Evolutionary conservation across 2,329 filamentous ascomycete species (phyloP), one percentile per base, ranked within the genome.

Genomic region (Pestalotiopsis sp.): DNA sequence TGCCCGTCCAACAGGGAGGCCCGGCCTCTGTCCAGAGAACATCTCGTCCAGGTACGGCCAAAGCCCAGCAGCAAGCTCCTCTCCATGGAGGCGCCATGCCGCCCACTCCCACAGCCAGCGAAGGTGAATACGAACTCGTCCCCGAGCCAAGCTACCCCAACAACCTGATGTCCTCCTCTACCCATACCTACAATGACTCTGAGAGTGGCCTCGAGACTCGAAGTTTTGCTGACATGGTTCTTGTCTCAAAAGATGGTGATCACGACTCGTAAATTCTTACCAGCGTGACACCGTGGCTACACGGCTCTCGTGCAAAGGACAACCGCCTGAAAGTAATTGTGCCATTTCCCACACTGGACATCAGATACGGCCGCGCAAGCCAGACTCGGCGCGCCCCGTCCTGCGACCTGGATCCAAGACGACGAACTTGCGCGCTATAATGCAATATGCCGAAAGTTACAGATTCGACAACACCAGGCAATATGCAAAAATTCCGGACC

Each of bases 51-150:
- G 86, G 86, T 73, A 88, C 86, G 68, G 83, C 83, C 60, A 78
- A 86, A 78, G 65, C 52, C 56, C 79, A 85, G 78, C 77, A 81
- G 81, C 80, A 85, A 82, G 82, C 80, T 31, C 82, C 81, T 71
- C 84, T 85, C 69, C 87, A 86, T 72, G 81, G 83, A 70, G 87
- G 87, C 70, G 86, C 86, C 73, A 87, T 89, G 84, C 87, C 87
- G 75, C 87, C 87, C 67, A 89, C 87, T 65, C 87, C 87, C 64
- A 86, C 86, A 73, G 86, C 84, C 79, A 89, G 87, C 82, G 87
- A 90, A 87, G 87, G 87, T 89, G 85, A 89, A 84, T 86, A 85
- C 79, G 79, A 81, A 74, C 77, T 81, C 75, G 78, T 70, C 66
- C 65, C 65, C 52, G 65, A 67, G 25, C 61, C 61, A 64, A 38